Evolutionary conservation across 2,329 filamentous ascomycete species (phyloP), one percentile per base, ranked within the genome.

Genomic region (Fusarium sp.): DNA sequence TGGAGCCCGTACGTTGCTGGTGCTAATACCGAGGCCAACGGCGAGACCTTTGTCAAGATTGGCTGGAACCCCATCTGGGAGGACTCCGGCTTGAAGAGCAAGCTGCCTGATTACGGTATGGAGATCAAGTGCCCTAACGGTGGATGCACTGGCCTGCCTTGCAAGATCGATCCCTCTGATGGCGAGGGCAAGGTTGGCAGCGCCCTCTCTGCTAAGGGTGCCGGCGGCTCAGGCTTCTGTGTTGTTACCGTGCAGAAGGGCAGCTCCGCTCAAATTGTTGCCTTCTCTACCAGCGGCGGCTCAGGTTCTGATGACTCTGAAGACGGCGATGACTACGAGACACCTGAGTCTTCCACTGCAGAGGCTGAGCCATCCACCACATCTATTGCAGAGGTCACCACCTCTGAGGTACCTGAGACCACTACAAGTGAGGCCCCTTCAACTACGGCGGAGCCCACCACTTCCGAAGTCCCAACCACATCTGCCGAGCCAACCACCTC

Each of bases 1-100:
- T 95, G 92, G 92, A 84, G 87, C 51, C 89, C 91, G 3, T 95
- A 90, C 75, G 92, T 94, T 68, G 90, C 90, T 15, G 92, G 92
- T 61, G 90, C 91, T 58, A 95, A 95, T 79, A 90, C 89, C 17
- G 89, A 90, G 70, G 72, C 75, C 46, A 83, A 79, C 52, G 92
- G 92, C 51, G 80, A 87, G 64, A 94, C 92, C 2, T 95, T 87
- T 76, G 85, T 93, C 72, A 94, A 93, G 82, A 83, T 95, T 53
- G 92, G 89, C 56, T 92, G 90, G 86, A 95, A 95, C 79, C 92
- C 92, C 24, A 91, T 93, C 66, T 95, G 88, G 79, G 84, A 90
- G 72, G 74, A 84, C 73, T 80, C 87, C 68, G 51, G 83, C 18
- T 80, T 93, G 74, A 83, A 84, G 46, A 81, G 84, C 68, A 85